Evolutionary conservation across 345 rosid genomes (phyloP).

Genomic region (Eucalyptus curtisii): DNA sequence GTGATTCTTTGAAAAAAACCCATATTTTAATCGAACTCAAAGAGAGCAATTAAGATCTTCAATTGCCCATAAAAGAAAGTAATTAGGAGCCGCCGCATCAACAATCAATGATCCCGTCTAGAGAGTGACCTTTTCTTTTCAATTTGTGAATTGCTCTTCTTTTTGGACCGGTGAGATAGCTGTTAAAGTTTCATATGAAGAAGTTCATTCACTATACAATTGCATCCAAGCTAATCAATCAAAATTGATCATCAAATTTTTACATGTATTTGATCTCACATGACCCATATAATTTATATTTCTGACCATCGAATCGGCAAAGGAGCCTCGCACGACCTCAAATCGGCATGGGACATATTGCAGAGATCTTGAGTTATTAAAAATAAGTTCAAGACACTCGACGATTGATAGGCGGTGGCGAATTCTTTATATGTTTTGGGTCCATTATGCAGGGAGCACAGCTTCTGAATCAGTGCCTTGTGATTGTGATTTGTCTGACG

Average conservation of each 20-base stretch:
- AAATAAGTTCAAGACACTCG: not conserved
- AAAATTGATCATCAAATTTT: not conserved
- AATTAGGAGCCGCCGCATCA: not conserved
- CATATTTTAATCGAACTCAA: not conserved
- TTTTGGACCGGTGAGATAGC: not conserved
- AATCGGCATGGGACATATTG: accelerated
- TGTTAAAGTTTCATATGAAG: accelerated
- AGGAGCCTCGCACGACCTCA: not conserved
- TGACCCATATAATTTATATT: not conserved
- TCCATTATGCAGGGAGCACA: not conserved
- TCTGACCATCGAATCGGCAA: accelerated
- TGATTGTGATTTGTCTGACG: not conserved
- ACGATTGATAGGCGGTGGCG: accelerated
- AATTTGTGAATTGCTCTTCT: not conserved
- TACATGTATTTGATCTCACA: not conserved
- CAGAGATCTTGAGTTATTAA: accelerated
- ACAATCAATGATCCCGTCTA: not conserved
- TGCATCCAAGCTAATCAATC: not conserved
- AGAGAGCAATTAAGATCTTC: not conserved
- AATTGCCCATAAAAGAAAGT: not conserved
- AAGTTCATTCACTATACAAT: not conserved
- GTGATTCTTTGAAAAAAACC: not conserved
- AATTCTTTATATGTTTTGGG: not conserved
- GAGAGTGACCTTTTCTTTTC: not conserved
- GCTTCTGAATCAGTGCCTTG: not conserved